Evolutionary conservation across 495 filamentous ascomycete genomes (phyloP), one percentile per base, ranked within the genome.

Genomic region (Talaromyces adpressus): DNA sequence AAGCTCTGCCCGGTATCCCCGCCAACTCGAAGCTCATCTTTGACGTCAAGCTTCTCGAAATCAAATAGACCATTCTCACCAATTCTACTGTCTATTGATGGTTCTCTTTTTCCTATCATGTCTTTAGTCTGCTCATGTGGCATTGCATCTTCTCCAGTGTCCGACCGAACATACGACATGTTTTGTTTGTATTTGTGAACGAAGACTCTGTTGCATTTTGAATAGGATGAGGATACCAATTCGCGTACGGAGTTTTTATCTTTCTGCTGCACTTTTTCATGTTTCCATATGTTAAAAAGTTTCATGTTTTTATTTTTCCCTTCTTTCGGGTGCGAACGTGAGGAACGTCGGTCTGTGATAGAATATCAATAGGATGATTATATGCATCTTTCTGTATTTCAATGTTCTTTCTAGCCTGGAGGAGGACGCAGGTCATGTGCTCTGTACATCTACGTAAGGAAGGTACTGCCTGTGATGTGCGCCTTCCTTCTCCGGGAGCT

Each of bases 21-120:
- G 83, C 79, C 34, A 98, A 98, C 84, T 91, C 91, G 73, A 89
- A 88, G 64, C 77, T 99, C 70, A 82, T 89, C 71, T 99, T 99
- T 74, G 94, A 99, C 72, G 81, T 97, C 75, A 97, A 95, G 85
- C 75, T 91, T 52, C 77, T 96, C 34, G 86, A 89, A 68, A 79
- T 89, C 75, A 85, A 85, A 67, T 84, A 80, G 60, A 52, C 49
- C 14, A 71, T 61, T 60, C 30, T 4, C 3, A 18, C 8, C 12
- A 14, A 25, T 11, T 63, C 22, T 58, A 45, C 7, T 53, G 52
- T 56, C 23, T 56, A 1, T 29, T 29, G n/a, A 14, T 16, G 59
- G 58, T 64, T 64, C 49, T 70, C 62, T 72, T 59, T 63, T 47
- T n/a, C 52, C 52, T 56, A 29, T 56, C 52, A 56, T 56, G 23